Base-by-base conservation (phyloP, 306 rosid species). In the Pyrus pyrifolia region DNA sequence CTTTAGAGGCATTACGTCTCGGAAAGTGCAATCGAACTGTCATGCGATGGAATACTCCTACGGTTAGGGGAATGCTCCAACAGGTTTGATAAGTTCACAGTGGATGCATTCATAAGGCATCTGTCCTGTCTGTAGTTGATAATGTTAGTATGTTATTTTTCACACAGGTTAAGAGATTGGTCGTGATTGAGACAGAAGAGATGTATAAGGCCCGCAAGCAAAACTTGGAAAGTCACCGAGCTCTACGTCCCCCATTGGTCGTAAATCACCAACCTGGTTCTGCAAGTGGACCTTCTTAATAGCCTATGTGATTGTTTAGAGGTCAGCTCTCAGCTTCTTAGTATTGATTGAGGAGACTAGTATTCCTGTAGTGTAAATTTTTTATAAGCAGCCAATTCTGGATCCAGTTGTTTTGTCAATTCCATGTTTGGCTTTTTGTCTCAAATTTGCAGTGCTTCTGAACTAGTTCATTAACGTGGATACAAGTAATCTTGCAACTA, bases 11-110 rank as follows among this genome's bases (percentile, higher is more conserved):
- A 22, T 84, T 93, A 53, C 91, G 87, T 12, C 89, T 93, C 21
- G 40, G 92, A 71, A 93, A 93, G 77, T 89, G 94, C 84, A 93
- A 90, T 86, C 88, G 96, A 79, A 93, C 98, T 81, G 96, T 91
- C 69, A 93, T 91, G 97, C 90, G 94, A 71, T 90, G 93, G 94
- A 93, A 91, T 83, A 91, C 96, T 1, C 97, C 98, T 62, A 90
- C 97, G 12, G 91, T 90, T 55, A 78, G 98, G 84, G 98, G 98
- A 84, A 91, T 91, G 97, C 73, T 91, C 65, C 98, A 90, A 73
- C 98, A 93, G 97, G 96, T 93, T 80, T 76, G 49, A 38, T 71
- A 25, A 66, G 64, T 46, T 68, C 60, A 57, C 22, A 11, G 8
- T 11, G 61, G 38, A 44, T 70, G 51, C 61, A 58, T 81, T 67